Conservation (phyloP, 23 red algal genomes). For the Gracilariopsis chorda region DNA sequence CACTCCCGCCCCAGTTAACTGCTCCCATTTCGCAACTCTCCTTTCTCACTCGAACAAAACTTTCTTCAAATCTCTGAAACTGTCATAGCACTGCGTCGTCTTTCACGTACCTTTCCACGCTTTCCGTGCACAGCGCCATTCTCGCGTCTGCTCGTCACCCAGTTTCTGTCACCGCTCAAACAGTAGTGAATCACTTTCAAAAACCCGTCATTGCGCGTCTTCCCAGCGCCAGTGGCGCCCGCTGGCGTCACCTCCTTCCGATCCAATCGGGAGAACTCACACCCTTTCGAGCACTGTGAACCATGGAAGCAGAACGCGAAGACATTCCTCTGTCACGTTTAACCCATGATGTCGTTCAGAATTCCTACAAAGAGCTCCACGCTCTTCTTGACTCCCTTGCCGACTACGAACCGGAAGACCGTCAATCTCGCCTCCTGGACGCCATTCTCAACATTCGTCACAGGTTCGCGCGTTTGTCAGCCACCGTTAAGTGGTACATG, state of each 20-base stretch:
- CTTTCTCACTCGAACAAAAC: no score
- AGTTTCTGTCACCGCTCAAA: neutral
- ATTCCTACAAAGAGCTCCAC: slow-evolving; percentile 74
- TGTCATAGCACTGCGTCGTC: no score
- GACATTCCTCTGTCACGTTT: slow-evolving; percentile 48
- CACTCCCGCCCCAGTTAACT: no score
- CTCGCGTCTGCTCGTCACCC: no score
- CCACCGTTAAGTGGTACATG: slow-evolving; percentile 64
- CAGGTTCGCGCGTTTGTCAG: slow-evolving; percentile 66
- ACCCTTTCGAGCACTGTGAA: neutral
- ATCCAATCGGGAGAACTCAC: neutral
- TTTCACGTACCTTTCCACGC: no score
- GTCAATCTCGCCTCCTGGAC: slow-evolving; percentile 54
- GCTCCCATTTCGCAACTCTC: no score
- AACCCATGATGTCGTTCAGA: slow-evolving; percentile 61
- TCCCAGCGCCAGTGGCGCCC: slow-evolving; percentile 5
- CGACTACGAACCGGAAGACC: slow-evolving; percentile 40
- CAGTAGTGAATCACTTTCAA: neutral
- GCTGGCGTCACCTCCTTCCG: slow-evolving; percentile 17
- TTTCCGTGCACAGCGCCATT: no score
- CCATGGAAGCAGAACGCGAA: slow-evolving; percentile 1
- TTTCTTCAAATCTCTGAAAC: no score
- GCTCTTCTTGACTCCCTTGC: slow-evolving; percentile 63
- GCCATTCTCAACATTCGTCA: slow-evolving; percentile 61
- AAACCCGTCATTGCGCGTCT: neutral